Percentiles rank a stretch among this genome's conserved stretches.
These are phyloP conservation scores for Claviceps fusiformis DNA, from an alignment of 2,329 filamentous ascomycete genomes.

Conservation along the genomic window DNA sequence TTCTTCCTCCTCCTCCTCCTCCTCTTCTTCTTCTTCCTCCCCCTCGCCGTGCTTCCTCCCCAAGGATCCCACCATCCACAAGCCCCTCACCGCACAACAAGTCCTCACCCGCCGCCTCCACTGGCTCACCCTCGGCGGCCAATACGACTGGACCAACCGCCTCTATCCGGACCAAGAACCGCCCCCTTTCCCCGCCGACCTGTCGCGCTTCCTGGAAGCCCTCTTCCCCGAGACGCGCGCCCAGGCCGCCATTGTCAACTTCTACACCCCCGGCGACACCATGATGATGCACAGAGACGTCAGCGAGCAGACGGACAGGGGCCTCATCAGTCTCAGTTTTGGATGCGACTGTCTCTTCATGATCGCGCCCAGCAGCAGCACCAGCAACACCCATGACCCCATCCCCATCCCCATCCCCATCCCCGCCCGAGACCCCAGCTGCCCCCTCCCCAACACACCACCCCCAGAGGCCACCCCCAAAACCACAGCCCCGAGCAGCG, in stretches of 20 bases:
- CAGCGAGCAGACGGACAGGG: conserved; percentile 66
- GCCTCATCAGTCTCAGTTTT: conserved; percentile 72
- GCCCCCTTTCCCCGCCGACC: conserved; percentile 61
- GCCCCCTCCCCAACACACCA: no score
- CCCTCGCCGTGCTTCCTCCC: conserved; percentile 48
- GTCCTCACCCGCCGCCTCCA: conserved; percentile 70
- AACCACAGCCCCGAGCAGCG: no score
- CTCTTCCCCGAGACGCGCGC: conserved; percentile 67
- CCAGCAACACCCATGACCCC: no score
- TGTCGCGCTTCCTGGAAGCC: conserved; percentile 50
- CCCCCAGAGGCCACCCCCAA: neutral
- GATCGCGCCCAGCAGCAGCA: conserved; percentile 45
- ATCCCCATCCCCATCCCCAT: conserved; percentile 8
- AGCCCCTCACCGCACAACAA: conserved; percentile 53
- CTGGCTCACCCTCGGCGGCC: conserved; percentile 88
- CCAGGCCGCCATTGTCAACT: conserved; percentile 85
- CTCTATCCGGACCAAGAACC: conserved; percentile 57
- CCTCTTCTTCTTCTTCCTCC: conserved; percentile 32
- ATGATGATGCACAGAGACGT: conserved; percentile 91
- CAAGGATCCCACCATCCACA: conserved; percentile 61
- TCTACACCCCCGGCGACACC: conserved; percentile 83
- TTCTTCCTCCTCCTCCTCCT: conserved; percentile 38
- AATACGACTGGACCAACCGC: conserved; percentile 92
- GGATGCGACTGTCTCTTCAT: conserved; percentile 88
- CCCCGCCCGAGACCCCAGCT: neutral